Conservation (phyloP, 345 rosid genomes). For the Clarkia xantiana region DNA sequence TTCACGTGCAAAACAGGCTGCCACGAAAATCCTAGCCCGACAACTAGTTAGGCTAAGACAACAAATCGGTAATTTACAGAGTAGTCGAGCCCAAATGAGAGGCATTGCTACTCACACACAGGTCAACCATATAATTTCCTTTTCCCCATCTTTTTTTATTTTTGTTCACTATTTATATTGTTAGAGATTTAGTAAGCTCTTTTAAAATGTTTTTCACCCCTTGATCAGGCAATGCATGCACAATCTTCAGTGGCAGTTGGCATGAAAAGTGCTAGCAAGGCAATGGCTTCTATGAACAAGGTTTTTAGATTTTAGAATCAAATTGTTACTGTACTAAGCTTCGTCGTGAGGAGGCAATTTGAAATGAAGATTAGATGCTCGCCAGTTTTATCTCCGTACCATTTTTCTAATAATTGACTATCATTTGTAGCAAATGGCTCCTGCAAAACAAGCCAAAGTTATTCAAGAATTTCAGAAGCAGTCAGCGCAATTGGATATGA, state of each 20-base stretch:
- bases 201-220: conserved; percentile 7
- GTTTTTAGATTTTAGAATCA: too few relatives aligned
- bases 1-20: conserved; percentile 33
- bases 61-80: conserved; percentile 74
- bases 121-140: conserved; percentile 19
- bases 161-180: neutral
- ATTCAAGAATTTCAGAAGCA: conserved; percentile 79
- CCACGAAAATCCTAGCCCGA: conserved; percentile 73
- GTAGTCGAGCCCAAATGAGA: conserved; percentile 97
- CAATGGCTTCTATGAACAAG: conserved; percentile 86
- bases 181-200: neutral
- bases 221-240: conserved; percentile 77
- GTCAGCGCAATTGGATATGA: conserved; percentile 94
- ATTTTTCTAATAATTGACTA: neutral
- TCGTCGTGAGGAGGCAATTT: too few relatives aligned
- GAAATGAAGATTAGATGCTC: neutral
- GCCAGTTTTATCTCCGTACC: neutral
- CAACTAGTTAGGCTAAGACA: conserved; percentile 84
- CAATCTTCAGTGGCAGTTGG: conserved; percentile 88
- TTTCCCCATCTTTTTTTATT: neutral
- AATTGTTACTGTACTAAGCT: too few relatives aligned
- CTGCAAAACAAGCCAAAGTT: conserved; percentile 70
- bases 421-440: conserved; percentile 70
- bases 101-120: conserved; percentile 98
- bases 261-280: conserved; percentile 80